Evolutionary conservation across 805 yeast genomes (phyloP).

Genomic region (Millerozyma acaciae): DNA sequence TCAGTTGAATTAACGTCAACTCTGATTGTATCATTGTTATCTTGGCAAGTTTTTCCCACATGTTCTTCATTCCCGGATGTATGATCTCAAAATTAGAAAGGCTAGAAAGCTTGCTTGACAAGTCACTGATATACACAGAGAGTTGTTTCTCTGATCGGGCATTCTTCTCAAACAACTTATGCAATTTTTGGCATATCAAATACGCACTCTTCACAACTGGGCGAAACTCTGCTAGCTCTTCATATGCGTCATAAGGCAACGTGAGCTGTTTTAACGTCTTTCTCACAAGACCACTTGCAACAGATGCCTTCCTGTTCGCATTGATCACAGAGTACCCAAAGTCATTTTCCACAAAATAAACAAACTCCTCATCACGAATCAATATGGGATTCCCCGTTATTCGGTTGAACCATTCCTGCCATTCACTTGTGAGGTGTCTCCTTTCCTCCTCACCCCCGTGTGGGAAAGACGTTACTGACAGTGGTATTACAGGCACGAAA

Average conservation of each 20-base stretch:
- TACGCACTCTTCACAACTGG: slow-evolving; percentile 81
- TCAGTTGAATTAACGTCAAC: slow-evolving; percentile 64
- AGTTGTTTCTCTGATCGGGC: slow-evolving; percentile 56
- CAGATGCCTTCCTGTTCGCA: slow-evolving; percentile 49
- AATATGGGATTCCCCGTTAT: slow-evolving; percentile 73
- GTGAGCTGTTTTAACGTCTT: slow-evolving; percentile 88
- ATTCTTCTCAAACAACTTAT: slow-evolving; percentile 48
- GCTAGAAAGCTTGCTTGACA: slow-evolving; percentile 36
- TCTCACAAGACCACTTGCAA: slow-evolving; percentile 82
- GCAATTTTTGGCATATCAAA: slow-evolving; percentile 52
- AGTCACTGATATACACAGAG: slow-evolving; percentile 46
- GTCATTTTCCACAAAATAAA: slow-evolving; percentile 77
- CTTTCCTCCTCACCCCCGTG: slow-evolving; percentile 80
- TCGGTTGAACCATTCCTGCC: slow-evolving; percentile 87
- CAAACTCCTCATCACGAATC: slow-evolving; percentile 82
- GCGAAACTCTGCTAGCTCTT: slow-evolving; percentile 77
- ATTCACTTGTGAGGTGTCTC: slow-evolving; percentile 47
- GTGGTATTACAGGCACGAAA: slow-evolving; percentile 86
- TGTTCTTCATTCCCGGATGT: slow-evolving; percentile 66
- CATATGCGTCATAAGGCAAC: slow-evolving; percentile 85
- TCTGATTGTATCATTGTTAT: slow-evolving; percentile 72
- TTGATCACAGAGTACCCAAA: slow-evolving; percentile 61
- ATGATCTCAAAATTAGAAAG: slow-evolving; percentile 41
- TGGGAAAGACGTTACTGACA: slow-evolving; percentile 71
- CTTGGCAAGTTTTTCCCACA: slow-evolving; percentile 78